phyloP scores from a whole-genome alignment of 768 basidiomycete genomes.

The Suillus lakei region DNA sequence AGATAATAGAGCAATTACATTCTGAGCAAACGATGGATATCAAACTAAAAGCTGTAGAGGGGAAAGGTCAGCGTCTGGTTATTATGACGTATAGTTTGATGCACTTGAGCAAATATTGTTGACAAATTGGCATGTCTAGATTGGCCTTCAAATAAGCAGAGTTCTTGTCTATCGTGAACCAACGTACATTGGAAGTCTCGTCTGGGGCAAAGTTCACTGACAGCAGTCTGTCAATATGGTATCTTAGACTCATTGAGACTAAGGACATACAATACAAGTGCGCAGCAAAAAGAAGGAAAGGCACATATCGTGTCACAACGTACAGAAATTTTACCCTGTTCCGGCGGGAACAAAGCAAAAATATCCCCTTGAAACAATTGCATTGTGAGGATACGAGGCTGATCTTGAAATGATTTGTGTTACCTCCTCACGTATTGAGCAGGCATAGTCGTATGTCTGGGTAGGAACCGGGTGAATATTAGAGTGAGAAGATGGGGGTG shows the following conservation, averaged over 20 bases:
- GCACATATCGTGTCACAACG: conserved; percentile 7
- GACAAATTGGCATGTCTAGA: conserved; percentile 9
- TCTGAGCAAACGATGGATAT: conserved; percentile 9
- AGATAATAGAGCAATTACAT: background rate
- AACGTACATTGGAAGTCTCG: background rate
- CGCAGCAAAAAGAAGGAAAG: conserved; percentile 7
- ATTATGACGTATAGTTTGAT: background rate
- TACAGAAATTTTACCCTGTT: conserved; percentile 7
- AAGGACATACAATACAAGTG: conserved; percentile 9
- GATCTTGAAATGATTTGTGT: background rate
- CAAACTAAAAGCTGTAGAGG: background rate
- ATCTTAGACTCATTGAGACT: background rate
- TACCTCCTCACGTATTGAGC: conserved; percentile 6
- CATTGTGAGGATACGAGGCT: background rate
- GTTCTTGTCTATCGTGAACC: too few relatives aligned
- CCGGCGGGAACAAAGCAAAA: conserved; percentile 8
- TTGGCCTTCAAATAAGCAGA: background rate
- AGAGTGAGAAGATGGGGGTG: background rate
- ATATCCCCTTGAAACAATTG: background rate
- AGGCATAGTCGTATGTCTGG: conserved; percentile 10
- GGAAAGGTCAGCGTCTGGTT: background rate
- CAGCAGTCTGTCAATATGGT: background rate
- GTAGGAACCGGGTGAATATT: background rate
- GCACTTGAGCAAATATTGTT: conserved; percentile 9
- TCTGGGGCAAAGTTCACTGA: conserved; percentile 1